Evolutionary conservation across 208 protist species (phyloP).

Genomic region (Acanthamoeba triangularis): DNA sequence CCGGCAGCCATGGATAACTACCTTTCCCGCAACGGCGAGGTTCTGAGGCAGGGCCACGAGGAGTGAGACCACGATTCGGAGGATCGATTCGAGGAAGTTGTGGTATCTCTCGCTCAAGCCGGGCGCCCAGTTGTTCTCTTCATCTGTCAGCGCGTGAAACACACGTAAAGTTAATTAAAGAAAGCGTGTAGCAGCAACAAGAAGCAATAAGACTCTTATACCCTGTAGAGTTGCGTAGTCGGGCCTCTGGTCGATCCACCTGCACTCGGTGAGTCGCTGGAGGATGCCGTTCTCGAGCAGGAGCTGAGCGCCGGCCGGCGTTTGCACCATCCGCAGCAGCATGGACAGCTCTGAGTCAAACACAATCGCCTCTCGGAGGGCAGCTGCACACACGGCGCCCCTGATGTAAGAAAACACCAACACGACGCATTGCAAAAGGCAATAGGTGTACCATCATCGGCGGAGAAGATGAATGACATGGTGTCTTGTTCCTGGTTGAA

Average conservation of each 20-base stretch:
- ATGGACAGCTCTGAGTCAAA: conserved; percentile 72
- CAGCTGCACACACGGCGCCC: background rate
- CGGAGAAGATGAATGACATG: conserved; percentile 32
- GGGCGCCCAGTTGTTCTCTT: conserved; percentile 64
- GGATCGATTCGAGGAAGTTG: conserved; percentile 57
- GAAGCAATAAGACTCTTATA: background rate
- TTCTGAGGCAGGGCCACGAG: conserved; percentile 76
- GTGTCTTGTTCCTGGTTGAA: conserved; percentile 66
- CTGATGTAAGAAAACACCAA: background rate
- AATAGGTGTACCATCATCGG: conserved; percentile 45
- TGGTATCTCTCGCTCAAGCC: conserved; percentile 54
- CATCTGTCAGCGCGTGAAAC: conserved; percentile 23
- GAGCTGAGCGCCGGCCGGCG: conserved; percentile 11
- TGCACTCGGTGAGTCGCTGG: conserved; percentile 64
- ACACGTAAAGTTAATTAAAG: background rate
- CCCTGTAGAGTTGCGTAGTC: conserved; percentile 59
- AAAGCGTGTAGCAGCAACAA: background rate
- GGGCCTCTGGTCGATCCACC: conserved; percentile 72
- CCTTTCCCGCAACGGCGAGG: conserved; percentile 40
- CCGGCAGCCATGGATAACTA: background rate
- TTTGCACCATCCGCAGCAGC: conserved; percentile 69
- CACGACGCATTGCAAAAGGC: background rate
- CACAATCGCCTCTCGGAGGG: conserved; percentile 37
- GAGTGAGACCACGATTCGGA: conserved; percentile 66
- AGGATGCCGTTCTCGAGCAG: conserved; percentile 72